Evolutionary conservation across 1,284 basidiomycete species (phyloP).

Genomic region (Rhodofomes roseus): DNA sequence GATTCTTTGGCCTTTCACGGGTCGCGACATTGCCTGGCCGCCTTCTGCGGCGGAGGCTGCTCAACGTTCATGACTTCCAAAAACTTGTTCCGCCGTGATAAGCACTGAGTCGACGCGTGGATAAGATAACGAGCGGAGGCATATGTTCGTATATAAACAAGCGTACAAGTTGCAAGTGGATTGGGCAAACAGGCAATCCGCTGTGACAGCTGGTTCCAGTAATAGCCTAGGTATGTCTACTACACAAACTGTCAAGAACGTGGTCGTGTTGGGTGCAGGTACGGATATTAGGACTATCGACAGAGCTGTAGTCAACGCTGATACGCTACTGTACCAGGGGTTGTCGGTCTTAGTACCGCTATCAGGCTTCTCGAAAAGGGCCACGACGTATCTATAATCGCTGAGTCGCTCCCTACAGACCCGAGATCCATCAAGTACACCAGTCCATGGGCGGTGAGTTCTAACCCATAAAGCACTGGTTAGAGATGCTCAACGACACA

Average conservation of each 20-base stretch:
- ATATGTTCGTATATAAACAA: neutral
- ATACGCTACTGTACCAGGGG: slow-evolving; percentile 40
- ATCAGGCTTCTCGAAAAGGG: slow-evolving; percentile 57
- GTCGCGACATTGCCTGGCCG: neutral
- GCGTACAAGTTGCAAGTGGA: too few relatives aligned
- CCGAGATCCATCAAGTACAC: slow-evolving; percentile 65
- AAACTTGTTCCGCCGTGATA: neutral
- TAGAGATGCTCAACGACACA: neutral
- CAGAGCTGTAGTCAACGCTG: neutral
- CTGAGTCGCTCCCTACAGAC: slow-evolving; percentile 65
- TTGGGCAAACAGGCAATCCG: neutral
- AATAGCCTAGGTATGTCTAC: neutral
- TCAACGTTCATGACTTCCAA: neutral
- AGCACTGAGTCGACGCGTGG: neutral
- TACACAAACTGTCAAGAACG: slow-evolving; percentile 15
- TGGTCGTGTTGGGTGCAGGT: slow-evolving; percentile 32
- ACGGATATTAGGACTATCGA: neutral
- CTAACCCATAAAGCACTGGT: slow-evolving; percentile 22
- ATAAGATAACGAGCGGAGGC: neutral
- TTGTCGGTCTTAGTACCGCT: slow-evolving; percentile 70
- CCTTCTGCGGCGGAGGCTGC: neutral
- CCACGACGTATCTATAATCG: slow-evolving; percentile 62
- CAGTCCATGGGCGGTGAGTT: slow-evolving; percentile 72
- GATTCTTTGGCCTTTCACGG: neutral
- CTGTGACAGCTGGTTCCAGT: neutral